Evolutionary conservation across 495 filamentous ascomycete species (phyloP).

Genomic region (Cladorrhinum samala): DNA sequence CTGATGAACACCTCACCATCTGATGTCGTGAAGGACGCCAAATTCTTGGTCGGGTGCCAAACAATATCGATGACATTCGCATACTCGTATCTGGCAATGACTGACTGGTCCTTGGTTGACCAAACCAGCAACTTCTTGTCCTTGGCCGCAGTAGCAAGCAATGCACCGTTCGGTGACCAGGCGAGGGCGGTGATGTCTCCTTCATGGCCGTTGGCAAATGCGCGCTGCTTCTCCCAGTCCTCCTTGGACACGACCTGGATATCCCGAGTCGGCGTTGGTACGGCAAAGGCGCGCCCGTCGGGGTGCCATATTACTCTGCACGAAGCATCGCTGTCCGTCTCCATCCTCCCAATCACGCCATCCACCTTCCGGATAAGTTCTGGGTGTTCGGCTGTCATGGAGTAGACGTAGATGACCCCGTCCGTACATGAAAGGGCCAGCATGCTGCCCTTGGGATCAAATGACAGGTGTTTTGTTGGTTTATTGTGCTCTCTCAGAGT

Average conservation of each 20-base stretch:
- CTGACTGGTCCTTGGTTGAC: conserved; percentile 80
- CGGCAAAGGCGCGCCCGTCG: conserved; percentile 85
- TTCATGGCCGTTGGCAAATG: conserved; percentile 70
- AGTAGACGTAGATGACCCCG: conserved; percentile 84
- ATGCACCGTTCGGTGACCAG: conserved; percentile 91
- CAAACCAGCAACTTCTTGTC: conserved; percentile 82
- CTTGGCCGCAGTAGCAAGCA: conserved; percentile 73
- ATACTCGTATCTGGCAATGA: conserved; percentile 67
- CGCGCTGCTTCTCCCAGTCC: conserved; percentile 81
- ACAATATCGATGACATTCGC: conserved; percentile 73
- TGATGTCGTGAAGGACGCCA: conserved; percentile 81
- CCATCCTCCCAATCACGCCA: conserved; percentile 71
- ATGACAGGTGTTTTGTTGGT: conserved; percentile 82
- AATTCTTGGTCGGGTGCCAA: conserved; percentile 88
- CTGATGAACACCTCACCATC: conserved; percentile 90
- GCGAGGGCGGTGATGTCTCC: conserved; percentile 80
- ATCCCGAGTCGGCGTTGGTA: conserved; percentile 75
- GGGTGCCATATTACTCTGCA: conserved; percentile 85
- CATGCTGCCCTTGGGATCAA: conserved; percentile 72
- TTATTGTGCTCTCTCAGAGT: conserved; percentile 75
- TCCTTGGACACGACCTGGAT: conserved; percentile 76
- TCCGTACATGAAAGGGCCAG: conserved; percentile 81
- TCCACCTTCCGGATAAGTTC: conserved; percentile 76
- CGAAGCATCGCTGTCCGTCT: conserved; percentile 71
- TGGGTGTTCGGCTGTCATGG: conserved; percentile 70